Conservation (phyloP, 345 rosid genomes). For the Murraya koenigii region DNA sequence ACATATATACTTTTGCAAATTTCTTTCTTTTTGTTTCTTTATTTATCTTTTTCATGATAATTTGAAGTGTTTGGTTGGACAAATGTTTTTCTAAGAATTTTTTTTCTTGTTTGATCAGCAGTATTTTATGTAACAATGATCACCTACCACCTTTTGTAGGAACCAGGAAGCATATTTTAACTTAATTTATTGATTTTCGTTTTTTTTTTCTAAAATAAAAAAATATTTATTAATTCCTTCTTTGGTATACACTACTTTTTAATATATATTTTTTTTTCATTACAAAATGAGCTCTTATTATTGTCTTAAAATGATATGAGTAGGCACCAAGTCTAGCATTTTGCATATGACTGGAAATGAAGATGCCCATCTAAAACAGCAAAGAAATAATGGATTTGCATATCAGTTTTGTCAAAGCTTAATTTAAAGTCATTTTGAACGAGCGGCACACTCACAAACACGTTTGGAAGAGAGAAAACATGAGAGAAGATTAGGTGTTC, state of each 20-base stretch:
- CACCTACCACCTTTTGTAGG: background rate
- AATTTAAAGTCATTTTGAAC: background rate
- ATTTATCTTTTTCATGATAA: background rate
- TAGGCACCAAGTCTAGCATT: background rate
- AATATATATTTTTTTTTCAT: background rate
- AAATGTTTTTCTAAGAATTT: background rate
- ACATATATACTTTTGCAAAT: background rate
- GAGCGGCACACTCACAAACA: background rate
- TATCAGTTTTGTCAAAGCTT: background rate
- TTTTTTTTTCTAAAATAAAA: no score
- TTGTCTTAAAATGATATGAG: background rate
- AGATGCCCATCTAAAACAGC: slow-evolving; percentile 2
- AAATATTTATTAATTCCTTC: background rate
- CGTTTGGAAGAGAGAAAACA: background rate
- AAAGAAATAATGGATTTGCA: background rate
- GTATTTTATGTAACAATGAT: background rate
- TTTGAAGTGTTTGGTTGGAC: background rate
- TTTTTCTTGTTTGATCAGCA: background rate
- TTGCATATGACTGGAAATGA: background rate
- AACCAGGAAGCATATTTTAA: background rate
- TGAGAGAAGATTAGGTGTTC: background rate
- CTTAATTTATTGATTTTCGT: no score
- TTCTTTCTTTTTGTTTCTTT: background rate
- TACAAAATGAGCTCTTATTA: background rate
- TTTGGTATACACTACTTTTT: no score